Conservation (phyloP, 108 stramenopile genomes). For the Cyclotella cryptica region DNA sequence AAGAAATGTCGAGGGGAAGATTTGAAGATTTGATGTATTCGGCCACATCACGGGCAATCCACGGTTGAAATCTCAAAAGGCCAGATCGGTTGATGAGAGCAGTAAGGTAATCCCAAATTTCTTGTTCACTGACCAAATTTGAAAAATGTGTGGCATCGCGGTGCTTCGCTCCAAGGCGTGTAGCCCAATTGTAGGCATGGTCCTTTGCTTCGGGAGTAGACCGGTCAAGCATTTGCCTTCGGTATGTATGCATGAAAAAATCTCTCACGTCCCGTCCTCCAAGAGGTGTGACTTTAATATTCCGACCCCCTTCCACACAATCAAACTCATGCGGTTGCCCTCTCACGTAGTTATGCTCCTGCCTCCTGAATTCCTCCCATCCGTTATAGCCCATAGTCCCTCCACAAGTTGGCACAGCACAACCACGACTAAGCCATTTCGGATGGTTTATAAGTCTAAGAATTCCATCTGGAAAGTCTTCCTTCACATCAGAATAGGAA, state of each 20-base stretch:
- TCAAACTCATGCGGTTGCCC: not conserved
- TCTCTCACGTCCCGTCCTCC: not conserved
- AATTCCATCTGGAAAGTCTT: constrained; percentile 41
- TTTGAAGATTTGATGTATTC: constrained; percentile 16
- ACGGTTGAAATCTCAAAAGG: constrained; percentile 24
- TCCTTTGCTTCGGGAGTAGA: not conserved
- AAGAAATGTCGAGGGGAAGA: constrained; percentile 17
- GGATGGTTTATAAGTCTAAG: constrained; percentile 36
- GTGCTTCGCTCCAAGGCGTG: constrained; percentile 15
- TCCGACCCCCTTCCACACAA: not conserved
- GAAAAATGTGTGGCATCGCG: constrained; percentile 31
- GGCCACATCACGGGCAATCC: constrained; percentile 36
- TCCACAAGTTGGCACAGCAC: constrained; percentile 34
- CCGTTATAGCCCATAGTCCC: not conserved
- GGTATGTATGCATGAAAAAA: constrained; percentile 8
- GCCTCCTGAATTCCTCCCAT: not conserved
- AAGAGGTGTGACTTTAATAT: constrained; percentile 3
- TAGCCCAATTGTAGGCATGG: constrained; percentile 30
- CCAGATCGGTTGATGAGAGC: constrained; percentile 27
- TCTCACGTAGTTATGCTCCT: not conserved
- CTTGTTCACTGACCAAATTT: not conserved
- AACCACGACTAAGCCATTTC: constrained; percentile 33
- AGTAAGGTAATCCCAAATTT: constrained; percentile 23
- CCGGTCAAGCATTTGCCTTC: constrained; percentile 13
- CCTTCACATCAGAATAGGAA: not conserved